A percentile compares a stretch with the other conserved stretches of the same genome.
Evolutionary conservation across 2,329 filamentous ascomycete species (phyloP).

Genomic region (Fusarium cicatricum): DNA sequence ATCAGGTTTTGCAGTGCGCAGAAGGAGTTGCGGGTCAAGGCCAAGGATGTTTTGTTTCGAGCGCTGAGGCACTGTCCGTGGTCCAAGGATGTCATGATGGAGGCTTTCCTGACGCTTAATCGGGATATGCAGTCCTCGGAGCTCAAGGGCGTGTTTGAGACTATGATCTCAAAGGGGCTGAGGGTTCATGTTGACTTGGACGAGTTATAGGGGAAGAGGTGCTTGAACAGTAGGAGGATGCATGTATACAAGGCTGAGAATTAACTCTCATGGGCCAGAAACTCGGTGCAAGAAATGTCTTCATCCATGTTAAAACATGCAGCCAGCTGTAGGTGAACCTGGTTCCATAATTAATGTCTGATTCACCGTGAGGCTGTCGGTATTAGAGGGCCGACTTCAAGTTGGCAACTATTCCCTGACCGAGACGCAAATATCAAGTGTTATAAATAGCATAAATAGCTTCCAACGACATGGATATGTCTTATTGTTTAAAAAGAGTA

Average conservation of each 20-base stretch:
- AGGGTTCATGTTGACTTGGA: conserved; percentile 62
- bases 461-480: background rate
- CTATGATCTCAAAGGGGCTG: conserved; percentile 58
- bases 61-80: conserved; percentile 59
- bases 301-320: no score
- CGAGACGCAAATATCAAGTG: no score
- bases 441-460: no score
- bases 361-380: no score
- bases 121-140: conserved; percentile 57
- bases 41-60: conserved; percentile 58
- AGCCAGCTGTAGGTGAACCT: no score
- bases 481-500: background rate
- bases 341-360: no score
- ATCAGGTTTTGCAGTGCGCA: conserved; percentile 55
- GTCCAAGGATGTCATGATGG: conserved; percentile 59
- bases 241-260: background rate
- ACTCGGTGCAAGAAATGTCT: no score
- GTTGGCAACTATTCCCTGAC: no score
- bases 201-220: conserved; percentile 46
- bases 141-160: conserved; percentile 57
- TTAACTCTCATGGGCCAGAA: no score
- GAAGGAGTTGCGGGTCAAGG: conserved; percentile 50
- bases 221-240: background rate
- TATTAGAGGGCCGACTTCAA: no score
- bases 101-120: conserved; percentile 57